Percentiles rank a stretch among this genome's conserved stretches.
phyloP scores from a whole-genome alignment of 768 basidiomycete genomes.

The Pleurotus tuber-regium region DNA sequence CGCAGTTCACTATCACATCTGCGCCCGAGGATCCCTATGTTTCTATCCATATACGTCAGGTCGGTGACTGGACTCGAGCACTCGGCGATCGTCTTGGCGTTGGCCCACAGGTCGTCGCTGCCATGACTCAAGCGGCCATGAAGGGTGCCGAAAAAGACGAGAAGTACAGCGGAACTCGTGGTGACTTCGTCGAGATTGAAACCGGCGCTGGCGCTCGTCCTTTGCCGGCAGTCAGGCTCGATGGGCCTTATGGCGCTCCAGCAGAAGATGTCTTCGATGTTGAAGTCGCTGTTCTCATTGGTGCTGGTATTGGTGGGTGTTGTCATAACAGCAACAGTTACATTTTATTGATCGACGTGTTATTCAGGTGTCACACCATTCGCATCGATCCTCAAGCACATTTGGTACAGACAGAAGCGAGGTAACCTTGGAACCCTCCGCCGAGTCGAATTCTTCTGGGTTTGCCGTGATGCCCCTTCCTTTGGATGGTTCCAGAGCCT shows the following conservation, averaged over 20 bases:
- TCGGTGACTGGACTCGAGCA: constrained; percentile 82
- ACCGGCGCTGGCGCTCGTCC: constrained; percentile 40
- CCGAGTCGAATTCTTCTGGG: constrained; percentile 94
- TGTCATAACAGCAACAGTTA: background rate
- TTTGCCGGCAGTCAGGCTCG: constrained; percentile 74
- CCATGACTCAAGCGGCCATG: constrained; percentile 78
- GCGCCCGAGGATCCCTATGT: constrained; percentile 94
- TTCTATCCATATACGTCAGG: constrained; percentile 91
- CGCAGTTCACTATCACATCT: constrained; percentile 90
- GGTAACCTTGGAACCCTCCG: constrained; percentile 77
- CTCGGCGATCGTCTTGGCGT: constrained; percentile 87
- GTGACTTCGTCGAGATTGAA: constrained; percentile 82
- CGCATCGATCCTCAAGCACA: constrained; percentile 91
- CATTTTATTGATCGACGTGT: constrained; percentile 6
- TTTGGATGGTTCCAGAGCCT: constrained; percentile 96
- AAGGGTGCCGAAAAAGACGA: constrained; percentile 70
- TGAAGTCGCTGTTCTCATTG: constrained; percentile 88
- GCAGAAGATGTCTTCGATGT: constrained; percentile 86
- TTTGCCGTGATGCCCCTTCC: constrained; percentile 92
- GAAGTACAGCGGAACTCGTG: constrained; percentile 47
- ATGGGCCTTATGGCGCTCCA: constrained; percentile 92
- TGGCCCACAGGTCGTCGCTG: constrained; percentile 71
- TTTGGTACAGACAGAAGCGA: constrained; percentile 89
- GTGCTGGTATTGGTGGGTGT: constrained; percentile 83
- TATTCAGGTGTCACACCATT: constrained; percentile 84